Percentiles rank a stretch among this genome's conserved stretches.
Evolutionary conservation across 2,329 filamentous ascomycete genomes (phyloP).

Genomic region (Chaetomium strumarium): DNA sequence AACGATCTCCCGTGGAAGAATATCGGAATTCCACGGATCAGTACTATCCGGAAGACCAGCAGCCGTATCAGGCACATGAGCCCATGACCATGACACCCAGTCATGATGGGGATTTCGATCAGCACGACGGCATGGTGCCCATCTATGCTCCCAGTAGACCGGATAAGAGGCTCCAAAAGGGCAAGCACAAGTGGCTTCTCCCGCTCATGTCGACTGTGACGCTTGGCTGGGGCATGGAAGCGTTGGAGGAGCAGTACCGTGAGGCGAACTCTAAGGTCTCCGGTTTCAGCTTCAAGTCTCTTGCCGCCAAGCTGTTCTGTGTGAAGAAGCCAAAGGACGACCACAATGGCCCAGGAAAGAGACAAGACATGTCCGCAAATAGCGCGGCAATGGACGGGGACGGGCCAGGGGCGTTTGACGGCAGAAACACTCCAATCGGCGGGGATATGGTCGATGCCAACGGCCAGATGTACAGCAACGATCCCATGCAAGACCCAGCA

Average conservation of each 20-base stretch:
- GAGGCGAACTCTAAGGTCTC: background rate
- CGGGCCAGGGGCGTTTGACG: background rate
- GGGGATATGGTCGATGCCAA: background rate
- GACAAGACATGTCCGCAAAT: background rate
- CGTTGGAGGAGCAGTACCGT: slow-evolving; percentile 12
- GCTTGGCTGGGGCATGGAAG: slow-evolving; percentile 13
- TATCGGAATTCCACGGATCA: too few species aligned
- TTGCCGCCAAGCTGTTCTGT: slow-evolving; percentile 7
- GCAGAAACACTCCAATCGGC: too few species aligned
- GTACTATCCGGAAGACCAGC: background rate
- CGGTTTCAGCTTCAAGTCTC: slow-evolving; percentile 4
- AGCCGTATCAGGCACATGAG: slow-evolving; percentile 7
- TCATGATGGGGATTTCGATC: background rate
- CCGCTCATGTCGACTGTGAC: slow-evolving; percentile 15
- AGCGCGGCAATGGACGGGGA: background rate
- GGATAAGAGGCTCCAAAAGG: background rate
- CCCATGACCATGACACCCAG: slow-evolving; percentile 6
- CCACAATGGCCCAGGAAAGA: background rate
- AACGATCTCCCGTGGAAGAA: background rate
- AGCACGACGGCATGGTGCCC: too few species aligned
- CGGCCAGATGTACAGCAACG: background rate
- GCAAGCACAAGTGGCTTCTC: slow-evolving; percentile 15
- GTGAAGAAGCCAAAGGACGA: background rate
- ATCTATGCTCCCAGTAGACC: background rate
- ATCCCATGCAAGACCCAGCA: background rate